phyloP scores from a whole-genome alignment of 2,329 filamentous ascomycete species.

The Penicillium frequentans region DNA sequence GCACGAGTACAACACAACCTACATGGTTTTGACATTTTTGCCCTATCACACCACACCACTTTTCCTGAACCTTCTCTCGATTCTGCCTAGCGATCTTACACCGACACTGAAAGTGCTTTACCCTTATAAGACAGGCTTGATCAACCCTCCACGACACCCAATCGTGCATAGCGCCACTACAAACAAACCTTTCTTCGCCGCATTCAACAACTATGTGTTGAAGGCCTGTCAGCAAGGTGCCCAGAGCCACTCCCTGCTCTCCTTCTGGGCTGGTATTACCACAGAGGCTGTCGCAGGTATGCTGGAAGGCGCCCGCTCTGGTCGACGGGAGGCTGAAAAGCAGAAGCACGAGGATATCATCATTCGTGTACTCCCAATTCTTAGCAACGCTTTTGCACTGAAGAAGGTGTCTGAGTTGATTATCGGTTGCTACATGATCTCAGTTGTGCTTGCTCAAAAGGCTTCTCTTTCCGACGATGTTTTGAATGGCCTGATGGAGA shows the following conservation, averaged over 20 bases:
- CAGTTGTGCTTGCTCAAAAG: conserved; percentile 82
- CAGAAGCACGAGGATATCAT: conserved; percentile 79
- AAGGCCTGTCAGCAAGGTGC: conserved; percentile 69
- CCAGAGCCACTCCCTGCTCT: conserved; percentile 74
- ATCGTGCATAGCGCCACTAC: conserved; percentile 82
- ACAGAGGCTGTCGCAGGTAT: conserved; percentile 83
- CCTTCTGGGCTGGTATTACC: conserved; percentile 88
- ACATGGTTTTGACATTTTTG: conserved; percentile 79
- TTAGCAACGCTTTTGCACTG: conserved; percentile 76
- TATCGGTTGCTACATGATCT: conserved; percentile 87
- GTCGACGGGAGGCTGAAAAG: conserved; percentile 71
- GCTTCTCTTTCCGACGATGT: conserved; percentile 74
- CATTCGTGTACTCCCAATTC: conserved; percentile 64
- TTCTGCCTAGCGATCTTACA: conserved; percentile 73
- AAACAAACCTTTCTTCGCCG: conserved; percentile 71
- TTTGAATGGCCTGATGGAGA: conserved; percentile 86
- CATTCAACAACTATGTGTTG: conserved; percentile 76
- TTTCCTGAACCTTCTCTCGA: conserved; percentile 83
- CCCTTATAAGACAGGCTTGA: conserved; percentile 78
- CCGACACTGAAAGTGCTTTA: conserved; percentile 78
- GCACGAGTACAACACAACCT: conserved; percentile 84
- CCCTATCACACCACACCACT: conserved; percentile 86
- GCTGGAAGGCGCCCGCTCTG: conserved; percentile 74
- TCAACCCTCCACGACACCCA: conserved; percentile 73
- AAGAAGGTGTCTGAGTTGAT: conserved; percentile 75